Percentiles rank a stretch among this genome's conserved stretches.
phyloP scores from a whole-genome alignment of 495 filamentous ascomycete species.

The Penicillium odoratum region DNA sequence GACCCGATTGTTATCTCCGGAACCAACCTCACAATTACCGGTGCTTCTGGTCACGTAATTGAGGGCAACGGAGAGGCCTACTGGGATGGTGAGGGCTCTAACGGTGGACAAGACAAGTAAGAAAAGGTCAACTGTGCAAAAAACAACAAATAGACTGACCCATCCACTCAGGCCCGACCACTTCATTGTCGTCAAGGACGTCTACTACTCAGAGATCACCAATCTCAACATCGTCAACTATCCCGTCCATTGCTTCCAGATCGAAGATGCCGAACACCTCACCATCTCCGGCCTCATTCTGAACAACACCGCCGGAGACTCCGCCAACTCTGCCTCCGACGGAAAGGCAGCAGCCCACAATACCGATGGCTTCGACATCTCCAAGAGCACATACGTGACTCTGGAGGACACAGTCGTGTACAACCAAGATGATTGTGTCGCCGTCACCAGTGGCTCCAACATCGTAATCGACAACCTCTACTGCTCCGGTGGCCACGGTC shows the following conservation, averaged over 20 bases:
- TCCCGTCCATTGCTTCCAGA: slow-evolving; percentile 62
- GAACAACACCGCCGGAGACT: slow-evolving; percentile 59
- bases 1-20: slow-evolving; percentile 53
- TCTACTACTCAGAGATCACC: slow-evolving; percentile 45
- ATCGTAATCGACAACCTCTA: slow-evolving; percentile 51
- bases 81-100: slow-evolving; percentile 55
- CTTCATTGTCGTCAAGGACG: slow-evolving; percentile 46
- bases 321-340: slow-evolving; percentile 31
- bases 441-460: slow-evolving; percentile 50
- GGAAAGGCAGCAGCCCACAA: slow-evolving; percentile 54
- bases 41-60: slow-evolving; percentile 39
- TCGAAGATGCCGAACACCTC: slow-evolving; percentile 49
- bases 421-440: slow-evolving; percentile 69
- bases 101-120: slow-evolving; percentile 58
- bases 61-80: slow-evolving; percentile 45
- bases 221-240: slow-evolving; percentile 55
- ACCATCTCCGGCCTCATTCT: slow-evolving; percentile 56
- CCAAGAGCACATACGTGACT: slow-evolving; percentile 47
- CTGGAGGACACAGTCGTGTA: slow-evolving; percentile 56
- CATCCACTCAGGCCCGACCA: slow-evolving; percentile 39
- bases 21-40: slow-evolving; percentile 45
- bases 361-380: slow-evolving; percentile 68
- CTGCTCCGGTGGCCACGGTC: slow-evolving; percentile 58
- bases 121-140: slow-evolving; percentile 32
- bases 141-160: slow-evolving; percentile 34